phyloP scores from a whole-genome alignment of 371 early-diverging fungal genomes.

The Apophysomyces elegans region DNA sequence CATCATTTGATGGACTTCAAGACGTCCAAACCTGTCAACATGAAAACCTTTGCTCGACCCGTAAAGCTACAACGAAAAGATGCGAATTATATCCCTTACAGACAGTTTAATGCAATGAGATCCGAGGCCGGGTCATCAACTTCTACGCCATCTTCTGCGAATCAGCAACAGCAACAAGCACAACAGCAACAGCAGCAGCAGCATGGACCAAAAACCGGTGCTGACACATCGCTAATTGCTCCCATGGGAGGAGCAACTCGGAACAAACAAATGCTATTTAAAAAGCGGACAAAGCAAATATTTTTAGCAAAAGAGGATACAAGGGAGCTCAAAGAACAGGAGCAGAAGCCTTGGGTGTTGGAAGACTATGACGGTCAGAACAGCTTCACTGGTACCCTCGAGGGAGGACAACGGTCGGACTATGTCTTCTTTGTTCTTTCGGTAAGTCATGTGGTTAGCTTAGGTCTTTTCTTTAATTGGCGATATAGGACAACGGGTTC shows the following conservation, averaged over 20 bases:
- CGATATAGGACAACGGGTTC: slow-evolving; percentile 72
- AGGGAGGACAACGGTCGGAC: slow-evolving; percentile 78
- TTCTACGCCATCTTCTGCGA: slow-evolving; percentile 18
- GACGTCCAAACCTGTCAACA: slow-evolving; percentile 54
- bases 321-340: slow-evolving; percentile 71
- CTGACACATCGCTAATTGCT: slow-evolving; percentile 77
- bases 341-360: slow-evolving; percentile 79
- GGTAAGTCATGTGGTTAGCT: slow-evolving; percentile 9
- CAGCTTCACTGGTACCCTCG: slow-evolving; percentile 73
- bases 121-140: slow-evolving; percentile 19
- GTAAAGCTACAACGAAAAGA: slow-evolving; percentile 74
- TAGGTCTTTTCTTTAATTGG: not conserved
- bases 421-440: slow-evolving; percentile 84
- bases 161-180: slow-evolving; percentile 16
- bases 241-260: slow-evolving; percentile 80
- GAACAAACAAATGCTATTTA: slow-evolving; percentile 81
- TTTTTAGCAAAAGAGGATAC: slow-evolving; percentile 77
- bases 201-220: slow-evolving; percentile 60
- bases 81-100: slow-evolving; percentile 28
- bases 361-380: slow-evolving; percentile 77
- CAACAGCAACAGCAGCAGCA: slow-evolving; percentile 10
- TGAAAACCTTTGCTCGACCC: slow-evolving; percentile 62
- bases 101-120: slow-evolving; percentile 35
- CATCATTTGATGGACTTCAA: slow-evolving; percentile 76
- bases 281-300: slow-evolving; percentile 83